A percentile compares a stretch with the other conserved stretches of the same genome.
Evolutionary conservation across 1,284 basidiomycete genomes (phyloP).

Genomic region (Rhodotorula sp.): DNA sequence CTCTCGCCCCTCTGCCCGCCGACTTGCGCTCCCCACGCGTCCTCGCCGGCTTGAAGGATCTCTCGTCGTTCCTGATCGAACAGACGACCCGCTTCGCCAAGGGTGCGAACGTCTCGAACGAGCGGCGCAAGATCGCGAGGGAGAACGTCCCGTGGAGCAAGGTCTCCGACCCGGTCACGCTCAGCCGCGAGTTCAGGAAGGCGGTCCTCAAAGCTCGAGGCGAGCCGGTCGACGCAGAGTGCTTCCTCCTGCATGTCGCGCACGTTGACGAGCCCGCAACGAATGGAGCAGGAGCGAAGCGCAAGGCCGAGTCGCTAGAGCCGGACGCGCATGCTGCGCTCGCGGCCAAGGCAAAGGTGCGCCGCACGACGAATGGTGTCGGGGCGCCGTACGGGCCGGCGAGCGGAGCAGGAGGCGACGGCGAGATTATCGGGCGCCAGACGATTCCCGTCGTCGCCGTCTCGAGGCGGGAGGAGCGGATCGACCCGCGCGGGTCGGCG

Average conservation of each 20-base stretch:
- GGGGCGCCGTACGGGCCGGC: not conserved
- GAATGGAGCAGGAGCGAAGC: not conserved
- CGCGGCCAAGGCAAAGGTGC: not conserved
- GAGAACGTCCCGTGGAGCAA: conserved; percentile 77
- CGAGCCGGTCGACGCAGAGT: conserved; percentile 61
- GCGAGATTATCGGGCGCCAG: conserved; percentile 23
- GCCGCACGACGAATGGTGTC: not conserved
- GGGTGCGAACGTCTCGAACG: conserved; percentile 35
- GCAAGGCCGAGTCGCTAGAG: conserved; percentile 3
- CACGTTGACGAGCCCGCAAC: conserved; percentile 5
- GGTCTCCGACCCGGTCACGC: conserved; percentile 69
- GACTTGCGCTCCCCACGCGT: conserved; percentile 56
- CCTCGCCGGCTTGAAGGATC: conserved; percentile 64
- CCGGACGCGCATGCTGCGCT: not conserved
- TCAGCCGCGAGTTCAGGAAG: conserved; percentile 80
- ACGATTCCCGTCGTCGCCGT: conserved; percentile 8
- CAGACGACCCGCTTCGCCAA: conserved; percentile 66
- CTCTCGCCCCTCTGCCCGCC: conserved; percentile 10
- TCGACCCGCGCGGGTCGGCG: conserved; percentile 9
- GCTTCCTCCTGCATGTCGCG: conserved; percentile 25
- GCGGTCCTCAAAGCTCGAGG: conserved; percentile 65
- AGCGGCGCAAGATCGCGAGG: conserved; percentile 63
- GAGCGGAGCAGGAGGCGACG: not conserved
- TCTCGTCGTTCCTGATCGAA: conserved; percentile 74
- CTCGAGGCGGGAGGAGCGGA: conserved; percentile 12